These are phyloP conservation scores for Pinus tabuliformis DNA, from an alignment of 75 land plant genomes.

Conservation along the genomic window DNA sequence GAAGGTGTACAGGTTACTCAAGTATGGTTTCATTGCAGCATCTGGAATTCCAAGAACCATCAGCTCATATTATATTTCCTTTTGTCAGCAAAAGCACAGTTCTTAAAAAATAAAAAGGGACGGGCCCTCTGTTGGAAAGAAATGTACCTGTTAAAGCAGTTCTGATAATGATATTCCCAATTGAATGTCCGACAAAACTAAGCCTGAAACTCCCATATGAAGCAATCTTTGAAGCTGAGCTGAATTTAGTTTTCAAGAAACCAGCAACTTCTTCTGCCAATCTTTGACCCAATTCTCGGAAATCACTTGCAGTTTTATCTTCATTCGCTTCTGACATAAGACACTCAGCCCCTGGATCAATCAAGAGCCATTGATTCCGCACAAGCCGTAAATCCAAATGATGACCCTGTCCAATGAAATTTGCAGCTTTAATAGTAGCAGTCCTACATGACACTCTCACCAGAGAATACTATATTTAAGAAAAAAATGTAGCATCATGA, in stretches of 20 bases:
- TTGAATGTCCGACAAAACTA: conserved; percentile 96
- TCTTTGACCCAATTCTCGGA: conserved; percentile 76
- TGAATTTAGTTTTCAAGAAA: conserved; percentile 69
- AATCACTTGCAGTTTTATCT: conserved; percentile 79
- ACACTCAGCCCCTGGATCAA: conserved; percentile 76
- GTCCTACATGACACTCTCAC: too few relatives aligned
- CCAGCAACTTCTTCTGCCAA: conserved; percentile 75
- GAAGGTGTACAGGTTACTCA: conserved; percentile 63
- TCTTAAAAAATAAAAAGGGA: background rate
- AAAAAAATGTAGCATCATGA: too few relatives aligned
- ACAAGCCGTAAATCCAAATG: conserved; percentile 88
- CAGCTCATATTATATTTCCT: background rate
- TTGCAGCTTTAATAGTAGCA: too few relatives aligned
- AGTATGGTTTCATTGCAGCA: conserved; percentile 63
- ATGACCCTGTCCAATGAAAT: conserved; percentile 55
- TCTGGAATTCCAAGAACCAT: conserved; percentile 37
- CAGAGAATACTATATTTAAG: too few relatives aligned
- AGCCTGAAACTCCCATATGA: conserved; percentile 46
- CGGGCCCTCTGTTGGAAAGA: too few relatives aligned
- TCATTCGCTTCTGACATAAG: conserved; percentile 87
- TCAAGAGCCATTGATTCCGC: conserved; percentile 85
- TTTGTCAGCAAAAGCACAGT: background rate
- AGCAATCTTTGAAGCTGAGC: conserved; percentile 41
- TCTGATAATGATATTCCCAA: conserved; percentile 85
- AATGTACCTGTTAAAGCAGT: conserved; percentile 67